Evolutionary conservation across 2,329 filamentous ascomycete genomes (phyloP), one percentile per base, ranked within the genome.

Genomic region (Pleoardoris graminearum): DNA sequence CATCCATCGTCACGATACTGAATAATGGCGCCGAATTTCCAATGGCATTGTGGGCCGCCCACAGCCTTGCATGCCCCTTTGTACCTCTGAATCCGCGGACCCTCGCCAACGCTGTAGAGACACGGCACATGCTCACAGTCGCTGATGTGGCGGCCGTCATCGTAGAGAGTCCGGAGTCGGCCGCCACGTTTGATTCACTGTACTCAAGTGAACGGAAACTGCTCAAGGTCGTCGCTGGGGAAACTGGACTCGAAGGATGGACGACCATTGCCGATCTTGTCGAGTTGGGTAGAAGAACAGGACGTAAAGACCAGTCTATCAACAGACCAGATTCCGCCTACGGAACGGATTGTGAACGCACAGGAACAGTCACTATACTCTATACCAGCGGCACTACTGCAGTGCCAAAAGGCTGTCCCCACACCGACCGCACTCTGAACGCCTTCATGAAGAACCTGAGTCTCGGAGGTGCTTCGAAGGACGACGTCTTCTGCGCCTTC

Each of bases 311-410:
- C 7, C 12, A 21, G 3, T 21, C 7, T 5, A 21, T 16, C 32
- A 10, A 22, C 7, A 27, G 8, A 4, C 43, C 2, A 17, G 23
- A 38, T 10, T 23, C 22, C 4, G 44, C 35, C 3, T 14, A 17
- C 1, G 32, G 19, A 3, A n/a, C 22, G 1, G 14, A 47, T n/a
- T 16, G 16, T 14, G n/a, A 37, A n/a, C 5, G 16, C 11, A 23
- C 17, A 11, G 23, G 23, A 1, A 47, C 44, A 16, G 44, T 47
- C 4, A 47, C 44, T 8, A 37, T 47, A 8, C 33, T 47, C n/a
- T 47, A 27, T 19, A 47, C 44, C 7, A 47, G 44, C 11, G 44
- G 44, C 7, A 47, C 44, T n/a, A 47, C 44, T 19, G 37, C 44
- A 29, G n/a, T 47, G 3, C 44, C 44, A 14, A 47, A 47, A 16